Evolutionary conservation across 164 flowering plant genomes (phyloP).

Genomic region (Santalum album): DNA sequence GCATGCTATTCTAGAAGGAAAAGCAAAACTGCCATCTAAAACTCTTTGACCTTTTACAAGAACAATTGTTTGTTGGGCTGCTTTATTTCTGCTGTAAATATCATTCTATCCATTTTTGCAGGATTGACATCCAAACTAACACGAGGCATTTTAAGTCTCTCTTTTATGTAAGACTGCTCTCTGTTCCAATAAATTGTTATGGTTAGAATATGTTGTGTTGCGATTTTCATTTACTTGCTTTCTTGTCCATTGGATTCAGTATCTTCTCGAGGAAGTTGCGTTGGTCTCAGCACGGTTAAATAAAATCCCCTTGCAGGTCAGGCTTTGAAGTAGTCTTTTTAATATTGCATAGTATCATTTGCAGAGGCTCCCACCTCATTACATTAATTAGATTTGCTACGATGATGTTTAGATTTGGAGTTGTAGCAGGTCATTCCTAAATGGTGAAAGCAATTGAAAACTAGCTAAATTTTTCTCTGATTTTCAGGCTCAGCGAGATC

Average conservation of each 20-base stretch:
- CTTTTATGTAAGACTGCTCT: constrained; percentile 44
- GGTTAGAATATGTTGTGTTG: neutral
- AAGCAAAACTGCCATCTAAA: too few species aligned
- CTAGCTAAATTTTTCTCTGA: neutral
- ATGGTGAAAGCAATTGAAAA: neutral
- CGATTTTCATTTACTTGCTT: neutral
- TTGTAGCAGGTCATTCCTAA: neutral
- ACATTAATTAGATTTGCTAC: neutral
- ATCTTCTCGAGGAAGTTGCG: constrained; percentile 91
- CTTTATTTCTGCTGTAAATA: too few species aligned
- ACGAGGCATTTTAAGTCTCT: constrained; percentile 70
- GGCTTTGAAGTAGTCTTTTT: neutral
- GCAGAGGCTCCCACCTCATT: neutral
- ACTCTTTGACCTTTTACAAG: too few species aligned
- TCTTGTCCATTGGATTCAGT: constrained; percentile 31
- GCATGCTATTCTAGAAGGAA: too few species aligned
- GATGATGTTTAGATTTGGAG: neutral
- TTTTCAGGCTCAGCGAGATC: constrained; percentile 72
- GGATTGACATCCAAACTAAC: constrained; percentile 94
- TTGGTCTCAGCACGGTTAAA: constrained; percentile 44
- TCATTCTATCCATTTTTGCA: constrained; percentile 12
- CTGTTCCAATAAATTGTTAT: neutral
- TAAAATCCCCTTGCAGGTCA: constrained; percentile 78
- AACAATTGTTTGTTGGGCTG: neutral
- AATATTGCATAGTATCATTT: neutral